A percentile compares a stretch with the other conserved stretches of the same genome.
These are phyloP conservation scores for Pichia sp. DNA, from an alignment of 1,139 yeast species.

Conservation along the genomic window DNA sequence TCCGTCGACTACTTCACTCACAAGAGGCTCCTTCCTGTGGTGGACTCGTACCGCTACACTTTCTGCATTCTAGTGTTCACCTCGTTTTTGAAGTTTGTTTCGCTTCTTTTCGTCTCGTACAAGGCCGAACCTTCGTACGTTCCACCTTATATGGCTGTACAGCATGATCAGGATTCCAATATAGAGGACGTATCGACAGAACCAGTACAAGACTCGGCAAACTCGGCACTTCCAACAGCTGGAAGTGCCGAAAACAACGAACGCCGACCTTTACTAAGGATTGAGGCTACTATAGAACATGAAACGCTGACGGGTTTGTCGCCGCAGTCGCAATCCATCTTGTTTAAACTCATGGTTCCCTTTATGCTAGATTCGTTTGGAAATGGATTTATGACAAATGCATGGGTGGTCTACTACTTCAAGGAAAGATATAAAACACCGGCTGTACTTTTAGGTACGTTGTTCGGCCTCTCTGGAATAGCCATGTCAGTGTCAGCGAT, in stretches of 20 bases:
- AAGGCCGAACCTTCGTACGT: conserved; percentile 45
- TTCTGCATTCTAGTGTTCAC: conserved; percentile 56
- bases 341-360: conserved; percentile 44
- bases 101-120: conserved; percentile 51
- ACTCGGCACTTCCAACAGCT: conserved; percentile 9
- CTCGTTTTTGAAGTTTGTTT: conserved; percentile 51
- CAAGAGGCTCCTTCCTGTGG: conserved; percentile 33
- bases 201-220: neutral
- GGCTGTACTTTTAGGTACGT: conserved; percentile 44
- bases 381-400: conserved; percentile 79
- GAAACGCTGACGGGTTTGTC: conserved; percentile 34
- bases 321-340: conserved; percentile 32
- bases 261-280: conserved; percentile 18
- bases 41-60: conserved; percentile 51
- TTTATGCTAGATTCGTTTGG: conserved; percentile 79
- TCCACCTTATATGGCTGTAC: conserved; percentile 22
- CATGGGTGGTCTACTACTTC: conserved; percentile 85
- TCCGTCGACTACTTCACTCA: conserved; percentile 44
- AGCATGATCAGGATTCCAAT: neutral
- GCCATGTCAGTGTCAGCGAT: conserved; percentile 59
- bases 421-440: conserved; percentile 38
- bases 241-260: conserved; percentile 15
- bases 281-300: conserved; percentile 26
- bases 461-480: conserved; percentile 59
- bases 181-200: neutral